A percentile compares a stretch with the other conserved stretches of the same genome.
Conservation (phyloP, 2,329 filamentous ascomycete species). For the Chrysoporthe cubensis region DNA sequence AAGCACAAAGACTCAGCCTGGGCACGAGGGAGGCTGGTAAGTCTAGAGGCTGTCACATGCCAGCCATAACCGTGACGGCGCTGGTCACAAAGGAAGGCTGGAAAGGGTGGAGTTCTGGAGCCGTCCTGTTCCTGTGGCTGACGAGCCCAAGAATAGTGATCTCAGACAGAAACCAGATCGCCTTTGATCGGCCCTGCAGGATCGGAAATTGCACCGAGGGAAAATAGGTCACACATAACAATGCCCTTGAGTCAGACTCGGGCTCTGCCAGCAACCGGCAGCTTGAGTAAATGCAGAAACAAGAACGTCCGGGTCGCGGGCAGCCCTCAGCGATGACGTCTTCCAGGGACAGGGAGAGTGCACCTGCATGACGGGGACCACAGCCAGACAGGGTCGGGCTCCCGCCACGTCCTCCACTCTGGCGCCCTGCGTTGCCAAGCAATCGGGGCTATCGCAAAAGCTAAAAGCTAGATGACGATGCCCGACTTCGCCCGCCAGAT, state of each 20-base stretch:
- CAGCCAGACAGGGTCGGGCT: too few relatives aligned
- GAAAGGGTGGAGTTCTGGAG: neutral
- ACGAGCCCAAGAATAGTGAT: neutral
- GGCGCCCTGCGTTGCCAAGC: too few relatives aligned
- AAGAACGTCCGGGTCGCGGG: neutral
- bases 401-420: too few relatives aligned
- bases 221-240: neutral
- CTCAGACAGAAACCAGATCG: constrained; percentile 1
- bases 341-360: too few relatives aligned
- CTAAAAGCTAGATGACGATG: too few relatives aligned
- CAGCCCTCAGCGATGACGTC: too few relatives aligned
- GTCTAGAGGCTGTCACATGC: neutral
- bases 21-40: neutral
- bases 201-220: constrained; percentile 14
- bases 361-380: too few relatives aligned
- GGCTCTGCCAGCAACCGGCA: too few relatives aligned
- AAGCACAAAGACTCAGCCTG: constrained; percentile 1
- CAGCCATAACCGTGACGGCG: neutral
- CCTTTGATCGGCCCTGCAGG: neutral
- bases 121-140: neutral
- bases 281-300: neutral
- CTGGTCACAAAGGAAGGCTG: neutral
- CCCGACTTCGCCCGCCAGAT: too few relatives aligned
- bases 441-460: too few relatives aligned
- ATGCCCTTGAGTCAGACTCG: too few relatives aligned